A percentile compares a stretch with the other conserved stretches of the same genome.
These are phyloP conservation scores for Saprolegnia diclina DNA, from an alignment of 352 stramenopile species.

Conservation along the genomic window DNA sequence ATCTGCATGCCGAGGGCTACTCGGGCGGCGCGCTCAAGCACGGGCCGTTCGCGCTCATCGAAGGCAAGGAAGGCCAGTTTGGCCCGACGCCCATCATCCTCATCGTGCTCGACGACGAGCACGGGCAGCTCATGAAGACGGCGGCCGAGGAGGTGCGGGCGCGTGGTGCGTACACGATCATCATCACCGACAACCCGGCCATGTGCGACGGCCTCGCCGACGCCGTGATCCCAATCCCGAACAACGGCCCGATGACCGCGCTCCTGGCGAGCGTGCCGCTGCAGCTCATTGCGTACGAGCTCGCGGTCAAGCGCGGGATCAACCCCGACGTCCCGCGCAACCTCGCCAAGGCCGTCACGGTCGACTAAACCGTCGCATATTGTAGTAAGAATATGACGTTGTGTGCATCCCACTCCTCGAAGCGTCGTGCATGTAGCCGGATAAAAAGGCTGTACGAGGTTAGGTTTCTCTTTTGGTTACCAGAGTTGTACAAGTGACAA, in stretches of 20 bases:
- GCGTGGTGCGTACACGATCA: conserved; percentile 93
- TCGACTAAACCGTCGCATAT: conserved; percentile 83
- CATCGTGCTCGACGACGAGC: conserved; percentile 96
- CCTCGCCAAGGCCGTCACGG: conserved; percentile 97
- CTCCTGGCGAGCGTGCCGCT: conserved; percentile 94
- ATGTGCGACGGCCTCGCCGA: conserved; percentile 91
- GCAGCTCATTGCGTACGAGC: conserved; percentile 98
- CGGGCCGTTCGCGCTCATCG: conserved; percentile 98
- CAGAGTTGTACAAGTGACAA: no score
- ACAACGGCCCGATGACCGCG: conserved; percentile 94
- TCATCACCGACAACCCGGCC: conserved; percentile 96
- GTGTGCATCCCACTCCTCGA: no score
- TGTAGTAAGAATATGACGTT: conserved; percentile 17
- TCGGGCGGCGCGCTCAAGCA: conserved; percentile 97
- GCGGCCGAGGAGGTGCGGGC: conserved; percentile 95
- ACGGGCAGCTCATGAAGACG: conserved; percentile 94
- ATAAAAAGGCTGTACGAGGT: no score
- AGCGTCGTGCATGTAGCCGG: no score
- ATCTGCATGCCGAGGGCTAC: conserved; percentile 98
- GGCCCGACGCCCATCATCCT: conserved; percentile 96
- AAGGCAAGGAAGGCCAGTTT: conserved; percentile 90
- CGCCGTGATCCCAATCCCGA: conserved; percentile 94
- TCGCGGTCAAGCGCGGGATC: conserved; percentile 94
- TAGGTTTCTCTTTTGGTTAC: neutral
- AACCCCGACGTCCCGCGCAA: conserved; percentile 98